Evolutionary conservation across 2,329 filamentous ascomycete genomes (phyloP).

Genomic region (Penicillium sp.): DNA sequence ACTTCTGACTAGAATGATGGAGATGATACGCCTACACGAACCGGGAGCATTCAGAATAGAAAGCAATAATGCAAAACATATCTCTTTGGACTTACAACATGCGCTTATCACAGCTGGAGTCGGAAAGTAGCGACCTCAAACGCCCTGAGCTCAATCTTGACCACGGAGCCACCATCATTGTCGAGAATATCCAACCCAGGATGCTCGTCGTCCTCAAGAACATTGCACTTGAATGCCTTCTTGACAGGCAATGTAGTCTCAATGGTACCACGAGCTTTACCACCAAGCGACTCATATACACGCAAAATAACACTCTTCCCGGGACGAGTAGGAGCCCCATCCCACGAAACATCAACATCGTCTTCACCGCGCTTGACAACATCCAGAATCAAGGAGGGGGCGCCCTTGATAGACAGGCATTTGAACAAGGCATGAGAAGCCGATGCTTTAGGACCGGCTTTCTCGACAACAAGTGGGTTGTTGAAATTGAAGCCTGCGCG

Average conservation of each 20-base stretch:
- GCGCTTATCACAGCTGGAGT: constrained; percentile 51
- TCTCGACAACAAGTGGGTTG: constrained; percentile 66
- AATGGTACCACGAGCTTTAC: constrained; percentile 70
- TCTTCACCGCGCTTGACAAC: constrained; percentile 92
- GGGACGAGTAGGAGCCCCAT: constrained; percentile 62
- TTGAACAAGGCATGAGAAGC: constrained; percentile 34
- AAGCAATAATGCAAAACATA: neutral
- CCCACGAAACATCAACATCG: constrained; percentile 65
- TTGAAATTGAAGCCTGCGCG: constrained; percentile 89
- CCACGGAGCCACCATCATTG: constrained; percentile 39
- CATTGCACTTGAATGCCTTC: constrained; percentile 77
- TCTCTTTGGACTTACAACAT: neutral
- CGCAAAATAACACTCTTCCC: constrained; percentile 79
- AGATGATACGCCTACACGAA: neutral
- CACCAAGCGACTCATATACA: constrained; percentile 85
- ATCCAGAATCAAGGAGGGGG: constrained; percentile 73
- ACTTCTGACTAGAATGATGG: no score
- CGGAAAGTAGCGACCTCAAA: constrained; percentile 86
- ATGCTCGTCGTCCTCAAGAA: constrained; percentile 82
- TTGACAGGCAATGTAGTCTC: constrained; percentile 67
- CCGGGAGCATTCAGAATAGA: neutral
- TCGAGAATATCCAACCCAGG: constrained; percentile 54
- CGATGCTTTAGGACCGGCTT: constrained; percentile 22
- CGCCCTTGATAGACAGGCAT: constrained; percentile 67
- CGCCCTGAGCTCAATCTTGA: constrained; percentile 66